Evolutionary conservation across 371 early-diverging fungal genomes (phyloP), one percentile per base, ranked within the genome.

Genomic region (Thermomucor indicae-seudaticae): DNA sequence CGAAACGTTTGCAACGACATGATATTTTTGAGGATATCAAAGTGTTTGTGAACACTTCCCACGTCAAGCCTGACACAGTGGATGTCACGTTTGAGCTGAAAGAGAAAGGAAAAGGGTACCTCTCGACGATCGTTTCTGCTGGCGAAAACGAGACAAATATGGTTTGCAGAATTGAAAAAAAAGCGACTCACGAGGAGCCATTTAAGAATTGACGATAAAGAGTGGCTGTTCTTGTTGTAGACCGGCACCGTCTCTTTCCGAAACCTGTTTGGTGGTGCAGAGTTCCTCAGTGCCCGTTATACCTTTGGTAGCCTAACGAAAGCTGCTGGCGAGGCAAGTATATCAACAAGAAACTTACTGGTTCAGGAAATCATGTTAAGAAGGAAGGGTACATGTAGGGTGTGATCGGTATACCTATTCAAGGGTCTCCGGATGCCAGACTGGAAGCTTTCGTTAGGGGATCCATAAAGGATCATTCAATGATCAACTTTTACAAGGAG

Each of bases 191-290:
- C n/a, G n/a, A n/a, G n/a, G n/a, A n/a, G n/a, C n/a, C n/a, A n/a
- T n/a, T n/a, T n/a, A n/a, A n/a, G n/a, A n/a, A n/a, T n/a, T n/a
- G n/a, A n/a, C n/a, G n/a, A n/a, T n/a, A n/a, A n/a, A n/a, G n/a
- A n/a, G n/a, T n/a, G n/a, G n/a, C n/a, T n/a, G n/a, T n/a, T n/a
- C 14, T 7, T 7, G 14, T 32, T 41, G 19, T 65, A 81, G 81
- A 74, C 65, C 60, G 88, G 67, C 54, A 70, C 83, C 10, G 53
- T 83, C 50, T 71, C 69, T 19, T 50, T 85, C 27, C 73, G 87
- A 53, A 93, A 95, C 53, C 62, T 86, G 11, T 86, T 90, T 60
- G 95, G 95, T 27, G 86, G 83, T 37, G 95, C 85, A n/a, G 95
- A 95, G 65, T 70, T 78, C 14, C 51, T 85, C 4, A 75, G 67